Percentiles rank a stretch among this genome's conserved stretches.
phyloP scores from a whole-genome alignment of 176 grass and related monocot species.

The Avena insularis region DNA sequence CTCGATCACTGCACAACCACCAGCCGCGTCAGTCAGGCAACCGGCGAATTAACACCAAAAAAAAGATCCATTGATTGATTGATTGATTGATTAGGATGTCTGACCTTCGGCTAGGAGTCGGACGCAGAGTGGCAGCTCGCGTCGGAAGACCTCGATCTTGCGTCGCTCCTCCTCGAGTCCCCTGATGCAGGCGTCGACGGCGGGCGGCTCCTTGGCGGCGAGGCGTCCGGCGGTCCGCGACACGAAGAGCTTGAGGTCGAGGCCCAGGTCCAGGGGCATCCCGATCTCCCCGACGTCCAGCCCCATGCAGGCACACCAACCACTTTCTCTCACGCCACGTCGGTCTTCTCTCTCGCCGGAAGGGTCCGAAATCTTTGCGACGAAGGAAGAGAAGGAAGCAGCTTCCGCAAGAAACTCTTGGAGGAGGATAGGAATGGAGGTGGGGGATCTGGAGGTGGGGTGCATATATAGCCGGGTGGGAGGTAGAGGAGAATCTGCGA shows the following conservation, averaged over 20 bases:
- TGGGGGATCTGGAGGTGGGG: constrained; percentile 45
- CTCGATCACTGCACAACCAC: constrained; percentile 61
- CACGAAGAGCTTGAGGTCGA: constrained; percentile 68
- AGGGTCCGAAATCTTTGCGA: constrained; percentile 26
- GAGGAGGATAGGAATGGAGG: constrained; percentile 16
- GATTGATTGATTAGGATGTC: background rate
- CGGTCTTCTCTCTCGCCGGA: background rate
- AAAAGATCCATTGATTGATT: background rate
- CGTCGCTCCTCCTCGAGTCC: constrained; percentile 68
- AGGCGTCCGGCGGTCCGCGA: constrained; percentile 50
- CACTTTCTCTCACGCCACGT: background rate
- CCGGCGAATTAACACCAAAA: too few species aligned
- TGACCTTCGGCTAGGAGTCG: constrained; percentile 73
- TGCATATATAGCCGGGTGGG: constrained; percentile 53
- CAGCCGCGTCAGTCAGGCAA: constrained; percentile 34
- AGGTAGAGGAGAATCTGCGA: constrained; percentile 43
- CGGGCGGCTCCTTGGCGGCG: constrained; percentile 44
- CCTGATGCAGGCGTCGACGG: constrained; percentile 62
- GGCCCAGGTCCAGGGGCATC: constrained; percentile 58
- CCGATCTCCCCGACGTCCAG: constrained; percentile 64
- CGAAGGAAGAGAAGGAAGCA: constrained; percentile 14
- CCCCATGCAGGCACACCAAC: constrained; percentile 32
- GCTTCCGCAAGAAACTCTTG: background rate
- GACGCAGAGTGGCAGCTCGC: constrained; percentile 83
- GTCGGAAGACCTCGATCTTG: constrained; percentile 87